phyloP scores from a whole-genome alignment of 2,329 filamentous ascomycete genomes.

The Albophoma yamanashiensis region DNA sequence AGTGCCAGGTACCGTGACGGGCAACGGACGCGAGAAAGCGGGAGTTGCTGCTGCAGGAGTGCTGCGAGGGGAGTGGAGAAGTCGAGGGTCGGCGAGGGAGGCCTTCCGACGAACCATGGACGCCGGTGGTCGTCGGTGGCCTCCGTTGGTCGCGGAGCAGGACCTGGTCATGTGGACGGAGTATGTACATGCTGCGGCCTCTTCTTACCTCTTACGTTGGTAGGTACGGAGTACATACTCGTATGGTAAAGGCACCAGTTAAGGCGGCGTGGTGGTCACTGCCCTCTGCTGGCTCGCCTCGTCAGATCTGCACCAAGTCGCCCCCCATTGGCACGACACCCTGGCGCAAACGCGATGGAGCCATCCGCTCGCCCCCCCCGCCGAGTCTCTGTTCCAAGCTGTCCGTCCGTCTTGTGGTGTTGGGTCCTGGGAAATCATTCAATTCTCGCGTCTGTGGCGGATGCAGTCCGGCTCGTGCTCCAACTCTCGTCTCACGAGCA shows the following conservation, averaged over 20 bases:
- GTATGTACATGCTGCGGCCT: not conserved
- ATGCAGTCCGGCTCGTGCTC: not conserved
- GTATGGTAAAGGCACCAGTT: too few species aligned
- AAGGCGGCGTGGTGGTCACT: too few species aligned
- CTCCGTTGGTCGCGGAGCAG: not conserved
- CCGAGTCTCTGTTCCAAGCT: not conserved
- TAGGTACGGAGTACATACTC: too few species aligned
- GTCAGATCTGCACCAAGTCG: not conserved
- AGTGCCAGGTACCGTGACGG: conserved; percentile 2
- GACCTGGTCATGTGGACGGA: not conserved
- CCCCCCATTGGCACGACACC: not conserved
- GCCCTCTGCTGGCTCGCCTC: not conserved
- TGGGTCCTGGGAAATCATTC: not conserved
- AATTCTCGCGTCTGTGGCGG: not conserved
- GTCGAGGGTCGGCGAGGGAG: not conserved
- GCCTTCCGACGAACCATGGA: not conserved
- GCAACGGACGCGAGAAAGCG: conserved; percentile 2
- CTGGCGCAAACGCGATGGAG: not conserved
- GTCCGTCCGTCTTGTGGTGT: not conserved
- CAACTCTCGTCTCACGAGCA: not conserved
- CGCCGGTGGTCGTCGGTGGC: not conserved
- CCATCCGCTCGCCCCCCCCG: not conserved
- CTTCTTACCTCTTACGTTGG: not conserved
- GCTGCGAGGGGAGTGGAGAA: conserved; percentile 5
- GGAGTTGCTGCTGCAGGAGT: conserved; percentile 2